Evolutionary conservation across 108 stramenopile species (phyloP), one percentile per base, ranked within the genome.

Genomic region (Cyclotella choctawhatcheeana): DNA sequence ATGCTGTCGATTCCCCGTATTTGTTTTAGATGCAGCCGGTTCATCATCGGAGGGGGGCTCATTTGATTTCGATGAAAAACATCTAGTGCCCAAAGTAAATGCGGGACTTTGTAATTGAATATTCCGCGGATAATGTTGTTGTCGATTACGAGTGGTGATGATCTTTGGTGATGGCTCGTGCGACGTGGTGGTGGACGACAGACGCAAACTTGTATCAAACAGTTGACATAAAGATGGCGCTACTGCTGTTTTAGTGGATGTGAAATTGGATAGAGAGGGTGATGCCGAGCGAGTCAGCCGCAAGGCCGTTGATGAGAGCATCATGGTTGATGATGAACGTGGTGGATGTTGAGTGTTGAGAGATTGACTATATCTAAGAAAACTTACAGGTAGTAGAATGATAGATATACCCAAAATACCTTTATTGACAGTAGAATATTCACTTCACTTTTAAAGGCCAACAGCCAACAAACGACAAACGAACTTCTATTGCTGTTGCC

Each of bases 1-100:
- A 58, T 91, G 93, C 59, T 90, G 89, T 7, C 27, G 45, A 37
- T 60, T 70, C n/a, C 78, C 67, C 20, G 45, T n/a, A n/a, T n/a
- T n/a, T n/a, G n/a, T n/a, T n/a, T n/a, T n/a, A n/a, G n/a, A n/a
- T n/a, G n/a, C 6, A 31, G 56, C n/a, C 51, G 51, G 51, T 31
- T 33, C 13, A 2, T 31, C 56, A 31, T 58, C 29, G 35, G 16
- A 7, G 44, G 44, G 24, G 6, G 44, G 50, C 5, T n/a, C 26
- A 2, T n/a, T 16, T 18, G 63, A 47, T 64, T 64, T 64, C 0
- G 63, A 64, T 26, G 63, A 45, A 30, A 47, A 47, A 24, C 10
- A 20, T 44, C 60, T 40, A 2, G 3, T 24, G 14, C 22, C 30
- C 43, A 3, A 2, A 43, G 13, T 29, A 5, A 58, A 29, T 31